Evolutionary conservation across 768 basidiomycete genomes (phyloP), one percentile per base, ranked within the genome.

Genomic region (Auriscalpium vulgare): DNA sequence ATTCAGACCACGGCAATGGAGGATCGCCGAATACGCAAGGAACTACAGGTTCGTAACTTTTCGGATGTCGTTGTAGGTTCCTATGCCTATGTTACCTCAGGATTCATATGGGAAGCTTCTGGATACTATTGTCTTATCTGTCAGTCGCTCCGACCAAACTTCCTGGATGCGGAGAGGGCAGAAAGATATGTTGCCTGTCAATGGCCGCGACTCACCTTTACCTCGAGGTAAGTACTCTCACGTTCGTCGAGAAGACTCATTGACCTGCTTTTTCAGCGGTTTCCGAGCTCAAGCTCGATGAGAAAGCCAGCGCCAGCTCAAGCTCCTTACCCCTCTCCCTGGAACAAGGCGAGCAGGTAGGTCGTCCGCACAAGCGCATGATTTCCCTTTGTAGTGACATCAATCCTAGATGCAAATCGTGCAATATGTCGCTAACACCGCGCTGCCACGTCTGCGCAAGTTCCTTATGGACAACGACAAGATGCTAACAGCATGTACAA

Each of bases 1-100:
- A 82, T 85, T 1, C 91, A 93, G 65, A 97, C 94, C 0, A 84
- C 88, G 6, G 92, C 92, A 0, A 79, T 95, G 70, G 95, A 97
- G 56, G 97, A 99, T 69, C 79, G 84, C 21, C 79, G 90, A 40
- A 72, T 95, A 54, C 83, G 91, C 23, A 90, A 92, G 66, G 97
- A 99, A 55, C 74, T 97, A 10, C 93, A 95, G 77, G 88, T 85
- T 59, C 16, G 59, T 54, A 5, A n/a, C 44, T 48, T 45, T 51
- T 40, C 38, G 29, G 29, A 5, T 29, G 7, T 2, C 29, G 7
- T 29, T 29, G 29, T 29, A 29, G 23, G 29, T 29, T 29, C 29
- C 29, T 29, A 29, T 29, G 29, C 29, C 29, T 4, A 29, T 29
- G 29, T 29, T 29, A 29, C 29, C 37, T 11, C 53, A 91, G 83